Base-by-base conservation (phyloP, 2,329 filamentous ascomycete species). In the Mycosphaerella arachidis region DNA sequence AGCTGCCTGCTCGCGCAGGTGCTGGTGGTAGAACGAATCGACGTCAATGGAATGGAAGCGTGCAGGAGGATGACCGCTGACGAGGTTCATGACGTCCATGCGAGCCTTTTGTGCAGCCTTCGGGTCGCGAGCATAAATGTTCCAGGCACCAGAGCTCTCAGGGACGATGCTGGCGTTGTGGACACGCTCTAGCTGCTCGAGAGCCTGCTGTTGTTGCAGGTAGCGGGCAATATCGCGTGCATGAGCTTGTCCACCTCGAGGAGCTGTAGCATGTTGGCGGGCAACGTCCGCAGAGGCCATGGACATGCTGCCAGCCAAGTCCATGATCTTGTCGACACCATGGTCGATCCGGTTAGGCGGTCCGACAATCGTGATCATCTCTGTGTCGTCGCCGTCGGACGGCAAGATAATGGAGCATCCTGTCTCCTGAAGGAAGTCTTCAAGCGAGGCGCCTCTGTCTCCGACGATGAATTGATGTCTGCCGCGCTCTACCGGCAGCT, bases 401-500 rank as follows among this genome's bases (percentile, higher is more conserved):
- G 87, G 93, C 50, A 97, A 77, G 59, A 97, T 84, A 61, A 97
- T 88, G 48, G 89, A 85, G 75, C 94, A 99, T 63, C 93, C 93
- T 59, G 94, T 97, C 70, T 96, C 86, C 50, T 87, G 83, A 65
- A 97, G 86, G 79, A 99, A 97, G 50, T 96, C 86, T 59, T 97
- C 86, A 35, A 91, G 81, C 18, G 90, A 86, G 63, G 90, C 84
- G 62, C 90, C 92, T 63, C 87, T 84, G 63, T 93, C 87, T 55
- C 93, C 93, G 64, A 96, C 87, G 71, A 99, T 94, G 79, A 97
- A 97, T 74, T 96, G 92, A 74, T 97, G 94, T 55, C 91, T 87
- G 53, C 91, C 91, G 63, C 88, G 88, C 74, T 93, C 89, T 67
- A 97, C 91, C 6, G 88, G 84, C 46, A 92, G 80, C 74, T 95